These are phyloP conservation scores for Hordeum pubiflorum DNA, from an alignment of 202 grass and related monocot genomes.

Conservation along the genomic window DNA sequence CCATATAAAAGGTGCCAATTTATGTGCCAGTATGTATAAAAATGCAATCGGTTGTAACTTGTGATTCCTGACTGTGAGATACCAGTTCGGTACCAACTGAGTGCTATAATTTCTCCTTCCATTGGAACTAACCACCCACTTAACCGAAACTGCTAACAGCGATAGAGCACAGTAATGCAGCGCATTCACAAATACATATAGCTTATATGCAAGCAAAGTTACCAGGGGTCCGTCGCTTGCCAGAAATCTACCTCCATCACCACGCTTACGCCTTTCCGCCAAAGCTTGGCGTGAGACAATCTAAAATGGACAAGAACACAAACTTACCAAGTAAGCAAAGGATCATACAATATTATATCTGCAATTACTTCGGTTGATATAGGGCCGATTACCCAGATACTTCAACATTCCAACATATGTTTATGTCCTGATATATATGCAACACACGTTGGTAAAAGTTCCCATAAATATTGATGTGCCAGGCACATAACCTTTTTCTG, in stretches of 20 bases:
- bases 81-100: background rate
- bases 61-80: background rate
- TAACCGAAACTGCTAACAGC: background rate
- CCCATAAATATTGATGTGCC: background rate
- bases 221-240: conserved; percentile 43
- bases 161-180: background rate
- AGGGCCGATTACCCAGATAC: background rate
- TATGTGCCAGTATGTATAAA: background rate
- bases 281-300: conserved; percentile 66
- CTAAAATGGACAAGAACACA: conserved; percentile 35
- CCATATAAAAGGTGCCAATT: background rate
- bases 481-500: background rate
- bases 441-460: background rate
- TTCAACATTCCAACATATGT: background rate
- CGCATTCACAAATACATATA: conserved; percentile 13
- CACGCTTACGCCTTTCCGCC: conserved; percentile 55
- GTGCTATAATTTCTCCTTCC: background rate
- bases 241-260: conserved; percentile 65
- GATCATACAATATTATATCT: background rate
- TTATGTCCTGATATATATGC: background rate
- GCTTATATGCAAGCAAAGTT: conserved; percentile 14
- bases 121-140: background rate
- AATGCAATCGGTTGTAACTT: background rate
- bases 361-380: background rate
- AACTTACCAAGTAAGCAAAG: conserved; percentile 19